Evolutionary conservation across 495 filamentous ascomycete genomes (phyloP).

Genomic region (Astrothelium subdiscretum): DNA sequence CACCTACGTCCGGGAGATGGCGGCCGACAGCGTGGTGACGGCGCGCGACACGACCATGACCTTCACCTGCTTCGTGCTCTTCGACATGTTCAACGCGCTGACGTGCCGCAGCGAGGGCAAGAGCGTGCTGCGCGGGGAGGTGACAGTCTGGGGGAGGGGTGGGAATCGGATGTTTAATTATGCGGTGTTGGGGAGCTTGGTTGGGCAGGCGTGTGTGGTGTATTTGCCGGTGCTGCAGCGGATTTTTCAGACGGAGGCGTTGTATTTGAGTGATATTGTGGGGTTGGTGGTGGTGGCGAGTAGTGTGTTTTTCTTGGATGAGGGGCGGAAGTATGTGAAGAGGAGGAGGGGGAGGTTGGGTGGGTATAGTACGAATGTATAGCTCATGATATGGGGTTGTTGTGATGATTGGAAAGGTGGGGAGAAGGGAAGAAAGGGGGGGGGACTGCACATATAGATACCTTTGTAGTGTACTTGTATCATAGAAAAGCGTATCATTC

Average conservation of each 20-base stretch:
- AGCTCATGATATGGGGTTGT: neutral
- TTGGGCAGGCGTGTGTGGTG: slow-evolving; percentile 80
- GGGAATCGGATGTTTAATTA: slow-evolving; percentile 93
- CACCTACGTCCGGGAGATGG: slow-evolving; percentile 85
- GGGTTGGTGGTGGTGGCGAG: slow-evolving; percentile 64
- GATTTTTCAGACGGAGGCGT: slow-evolving; percentile 88
- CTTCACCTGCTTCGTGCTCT: slow-evolving; percentile 95
- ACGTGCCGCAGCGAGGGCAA: slow-evolving; percentile 88
- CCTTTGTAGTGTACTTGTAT: neutral
- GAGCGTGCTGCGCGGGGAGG: slow-evolving; percentile 73
- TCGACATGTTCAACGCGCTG: slow-evolving; percentile 98
- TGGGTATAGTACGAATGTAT: slow-evolving; percentile 39
- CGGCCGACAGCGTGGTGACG: slow-evolving; percentile 60
- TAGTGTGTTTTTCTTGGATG: slow-evolving; percentile 89
- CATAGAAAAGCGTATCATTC: neutral
- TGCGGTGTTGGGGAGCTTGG: slow-evolving; percentile 70
- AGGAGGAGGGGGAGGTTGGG: slow-evolving; percentile 23
- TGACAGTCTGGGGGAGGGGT: slow-evolving; percentile 67
- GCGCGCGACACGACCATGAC: slow-evolving; percentile 98
- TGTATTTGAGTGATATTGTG: slow-evolving; percentile 60
- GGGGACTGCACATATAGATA: neutral
- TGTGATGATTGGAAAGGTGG: neutral
- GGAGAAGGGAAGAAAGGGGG: neutral
- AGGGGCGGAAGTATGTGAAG: slow-evolving; percentile 63
- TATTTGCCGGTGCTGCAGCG: slow-evolving; percentile 88